Evolutionary conservation across 495 filamentous ascomycete genomes (phyloP).

Genomic region (Parathielavia appendiculata): DNA sequence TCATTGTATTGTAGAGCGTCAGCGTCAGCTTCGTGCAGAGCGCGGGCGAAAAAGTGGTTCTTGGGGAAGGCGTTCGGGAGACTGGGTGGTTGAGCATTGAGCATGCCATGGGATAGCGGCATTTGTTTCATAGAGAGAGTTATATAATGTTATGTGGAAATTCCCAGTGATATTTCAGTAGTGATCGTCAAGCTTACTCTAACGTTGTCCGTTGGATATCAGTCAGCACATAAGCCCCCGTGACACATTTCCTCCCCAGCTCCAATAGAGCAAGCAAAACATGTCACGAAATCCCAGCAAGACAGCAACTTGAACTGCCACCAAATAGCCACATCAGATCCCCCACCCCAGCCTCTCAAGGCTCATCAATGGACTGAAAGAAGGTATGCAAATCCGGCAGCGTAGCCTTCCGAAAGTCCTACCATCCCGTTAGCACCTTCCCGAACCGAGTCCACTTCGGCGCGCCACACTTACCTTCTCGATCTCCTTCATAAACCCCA

Average conservation of each 20-base stretch:
- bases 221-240: neutral
- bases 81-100: slow-evolving; percentile 5
- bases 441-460: neutral
- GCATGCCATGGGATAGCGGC: neutral
- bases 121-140: slow-evolving; percentile 6
- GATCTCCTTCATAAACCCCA: slow-evolving; percentile 18
- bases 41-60: slow-evolving; percentile 11
- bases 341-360: slow-evolving; percentile 2
- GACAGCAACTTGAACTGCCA: neutral
- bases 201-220: neutral
- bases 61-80: slow-evolving; percentile 11
- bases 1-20: slow-evolving; percentile 10
- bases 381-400: slow-evolving; percentile 18
- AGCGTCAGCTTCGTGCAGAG: neutral
- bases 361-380: slow-evolving; percentile 24
- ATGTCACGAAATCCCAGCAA: neutral
- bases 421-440: slow-evolving; percentile 1
- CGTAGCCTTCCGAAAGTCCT: slow-evolving; percentile 24
- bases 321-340: slow-evolving; percentile 1
- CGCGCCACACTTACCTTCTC: slow-evolving; percentile 20
- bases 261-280: neutral
- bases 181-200: neutral
- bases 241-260: neutral
- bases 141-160: neutral
- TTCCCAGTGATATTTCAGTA: neutral